These are phyloP conservation scores for Taiozyma sp. DNA, from an alignment of 1,139 yeast genomes.

Conservation along the genomic window DNA sequence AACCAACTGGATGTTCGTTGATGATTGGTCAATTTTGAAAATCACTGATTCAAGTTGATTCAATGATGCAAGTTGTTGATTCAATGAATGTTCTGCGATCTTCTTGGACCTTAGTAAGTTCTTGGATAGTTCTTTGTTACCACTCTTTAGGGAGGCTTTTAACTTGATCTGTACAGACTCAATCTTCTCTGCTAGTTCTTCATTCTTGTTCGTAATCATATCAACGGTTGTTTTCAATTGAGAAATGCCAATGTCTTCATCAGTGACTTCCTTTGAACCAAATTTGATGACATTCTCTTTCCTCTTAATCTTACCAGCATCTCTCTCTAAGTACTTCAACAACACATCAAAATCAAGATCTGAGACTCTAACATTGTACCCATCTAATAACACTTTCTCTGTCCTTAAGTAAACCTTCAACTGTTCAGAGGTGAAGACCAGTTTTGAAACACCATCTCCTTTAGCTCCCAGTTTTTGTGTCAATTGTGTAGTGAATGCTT, in stretches of 20 bases:
- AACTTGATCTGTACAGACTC: conserved; percentile 12
- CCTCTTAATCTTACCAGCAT: conserved; percentile 8
- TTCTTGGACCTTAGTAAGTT: conserved; percentile 26
- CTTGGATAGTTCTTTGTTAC: conserved; percentile 17
- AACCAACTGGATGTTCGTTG: conserved; percentile 35
- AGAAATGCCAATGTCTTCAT: conserved; percentile 27
- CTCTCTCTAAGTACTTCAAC: conserved; percentile 18
- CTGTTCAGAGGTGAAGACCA: conserved; percentile 12
- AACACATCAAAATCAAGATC: conserved; percentile 19
- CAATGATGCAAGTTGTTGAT: conserved; percentile 29
- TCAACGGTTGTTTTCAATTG: conserved; percentile 24
- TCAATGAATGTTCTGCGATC: conserved; percentile 29
- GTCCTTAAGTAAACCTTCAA: conserved; percentile 6
- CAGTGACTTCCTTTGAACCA: conserved; percentile 23
- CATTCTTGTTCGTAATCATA: conserved; percentile 10
- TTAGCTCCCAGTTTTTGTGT: conserved; percentile 2
- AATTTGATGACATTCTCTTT: conserved; percentile 16
- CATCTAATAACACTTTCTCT: conserved; percentile 5
- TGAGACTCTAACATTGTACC: conserved; percentile 2
- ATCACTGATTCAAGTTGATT: conserved; percentile 36
- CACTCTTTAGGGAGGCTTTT: conserved; percentile 12
- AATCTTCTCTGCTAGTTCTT: conserved; percentile 16
- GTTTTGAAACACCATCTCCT: conserved; percentile 7
- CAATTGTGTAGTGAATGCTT: conserved; percentile 8
- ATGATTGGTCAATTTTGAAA: conserved; percentile 43